Percentiles rank a stretch among this genome's conserved stretches.
Evolutionary conservation across 1,139 yeast genomes (phyloP).

Genomic region (Maudiozyma humilis): DNA sequence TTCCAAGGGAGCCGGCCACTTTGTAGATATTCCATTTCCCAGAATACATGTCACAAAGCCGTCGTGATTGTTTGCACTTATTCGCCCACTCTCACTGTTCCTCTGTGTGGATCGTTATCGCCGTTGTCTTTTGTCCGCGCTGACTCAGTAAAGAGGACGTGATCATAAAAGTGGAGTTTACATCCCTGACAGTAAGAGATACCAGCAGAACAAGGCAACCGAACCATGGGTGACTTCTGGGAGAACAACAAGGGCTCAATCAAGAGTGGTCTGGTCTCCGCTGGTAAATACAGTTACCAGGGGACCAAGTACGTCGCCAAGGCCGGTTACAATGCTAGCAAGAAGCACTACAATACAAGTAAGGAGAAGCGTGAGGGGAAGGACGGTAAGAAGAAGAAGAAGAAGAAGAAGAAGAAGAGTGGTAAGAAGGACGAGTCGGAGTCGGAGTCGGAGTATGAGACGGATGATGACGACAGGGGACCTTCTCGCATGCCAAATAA

Average conservation of each 20-base stretch:
- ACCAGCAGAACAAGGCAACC: not conserved
- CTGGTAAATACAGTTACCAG: constrained; percentile 31
- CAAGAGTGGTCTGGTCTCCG: constrained; percentile 35
- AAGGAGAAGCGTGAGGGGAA: constrained; percentile 17
- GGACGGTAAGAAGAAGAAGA: constrained; percentile 7
- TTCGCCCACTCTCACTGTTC: too few relatives aligned
- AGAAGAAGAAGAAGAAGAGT: constrained; percentile 12
- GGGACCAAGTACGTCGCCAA: constrained; percentile 42
- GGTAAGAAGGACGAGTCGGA: constrained; percentile 18
- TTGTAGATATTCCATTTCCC: too few relatives aligned
- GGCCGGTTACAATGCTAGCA: constrained; percentile 39
- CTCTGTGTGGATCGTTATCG: too few relatives aligned
- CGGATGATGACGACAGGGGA: constrained; percentile 12
- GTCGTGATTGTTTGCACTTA: too few relatives aligned
- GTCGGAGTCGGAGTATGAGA: constrained; percentile 7
- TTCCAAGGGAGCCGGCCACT: too few relatives aligned
- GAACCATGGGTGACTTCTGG: constrained; percentile 38
- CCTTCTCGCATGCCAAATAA: constrained; percentile 31
- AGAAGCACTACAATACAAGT: constrained; percentile 28
- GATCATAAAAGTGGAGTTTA: too few relatives aligned
- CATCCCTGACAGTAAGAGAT: too few relatives aligned
- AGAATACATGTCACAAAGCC: too few relatives aligned
- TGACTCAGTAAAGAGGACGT: too few relatives aligned
- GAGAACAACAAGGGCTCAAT: constrained; percentile 42
- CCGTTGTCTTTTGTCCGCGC: too few relatives aligned